Percentiles rank a stretch among this genome's conserved stretches.
These are phyloP conservation scores for Colletotrichum costaricense DNA, from an alignment of 2,329 filamentous ascomycete species.

Conservation along the genomic window DNA sequence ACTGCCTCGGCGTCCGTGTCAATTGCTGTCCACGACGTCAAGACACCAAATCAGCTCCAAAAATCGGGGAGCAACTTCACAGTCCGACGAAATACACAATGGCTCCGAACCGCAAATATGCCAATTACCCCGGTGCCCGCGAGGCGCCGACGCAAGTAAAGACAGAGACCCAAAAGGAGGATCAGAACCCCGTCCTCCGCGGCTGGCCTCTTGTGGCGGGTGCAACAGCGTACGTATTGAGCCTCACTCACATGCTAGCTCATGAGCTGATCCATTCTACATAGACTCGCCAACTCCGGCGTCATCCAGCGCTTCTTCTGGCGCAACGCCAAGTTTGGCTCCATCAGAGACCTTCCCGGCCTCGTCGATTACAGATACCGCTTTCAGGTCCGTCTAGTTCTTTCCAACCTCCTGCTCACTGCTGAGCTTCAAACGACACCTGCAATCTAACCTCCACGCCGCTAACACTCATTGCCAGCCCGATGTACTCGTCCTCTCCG, in stretches of 20 bases:
- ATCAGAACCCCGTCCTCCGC: slow-evolving; percentile 77
- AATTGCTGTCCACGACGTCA: not conserved
- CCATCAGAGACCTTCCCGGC: slow-evolving; percentile 57
- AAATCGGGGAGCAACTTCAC: not conserved
- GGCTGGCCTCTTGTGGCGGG: slow-evolving; percentile 73
- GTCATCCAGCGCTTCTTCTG: slow-evolving; percentile 75
- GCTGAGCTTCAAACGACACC: too few species aligned
- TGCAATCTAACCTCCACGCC: not conserved
- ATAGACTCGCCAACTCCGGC: slow-evolving; percentile 68
- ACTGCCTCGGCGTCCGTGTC: not conserved
- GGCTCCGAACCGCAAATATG: slow-evolving; percentile 35
- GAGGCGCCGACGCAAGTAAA: slow-evolving; percentile 14
- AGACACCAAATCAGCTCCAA: not conserved
- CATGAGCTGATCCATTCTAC: not conserved
- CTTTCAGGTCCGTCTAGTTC: slow-evolving; percentile 56
- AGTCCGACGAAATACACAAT: not conserved
- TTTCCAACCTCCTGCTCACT: not conserved
- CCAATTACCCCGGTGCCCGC: slow-evolving; percentile 36
- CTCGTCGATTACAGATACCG: slow-evolving; percentile 58
- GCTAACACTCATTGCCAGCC: slow-evolving; percentile 53
- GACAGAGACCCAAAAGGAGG: slow-evolving; percentile 43
- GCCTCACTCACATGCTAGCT: not conserved
- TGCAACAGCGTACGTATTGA: slow-evolving; percentile 66
- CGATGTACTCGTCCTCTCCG: slow-evolving; percentile 63
- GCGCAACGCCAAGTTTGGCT: slow-evolving; percentile 72